Base-by-base conservation (phyloP, 306 rosid genomes). In the Potentilla sterilis region DNA sequence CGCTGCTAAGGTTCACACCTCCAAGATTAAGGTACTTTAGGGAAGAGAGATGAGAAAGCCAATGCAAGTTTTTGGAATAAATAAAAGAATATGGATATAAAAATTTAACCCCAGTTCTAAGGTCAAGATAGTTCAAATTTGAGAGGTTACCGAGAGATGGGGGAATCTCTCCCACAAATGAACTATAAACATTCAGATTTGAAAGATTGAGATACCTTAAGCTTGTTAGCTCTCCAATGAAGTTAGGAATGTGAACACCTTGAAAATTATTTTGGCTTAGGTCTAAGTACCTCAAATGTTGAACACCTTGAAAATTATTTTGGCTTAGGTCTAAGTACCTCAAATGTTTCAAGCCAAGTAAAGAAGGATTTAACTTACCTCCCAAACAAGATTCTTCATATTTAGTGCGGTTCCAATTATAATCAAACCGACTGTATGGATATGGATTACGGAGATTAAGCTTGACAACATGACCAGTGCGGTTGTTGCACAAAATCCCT, bases 31-130 rank as follows among this genome's bases (percentile, higher is more conserved):
- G 79, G 75, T 58, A 37, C 8, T 32, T 80, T 9, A 80, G 37
- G 24, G 83, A 74, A 80, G 70, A 74, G 40, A 80, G 83, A 59
- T 32, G 72, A 16, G 79, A 80, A 10, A 78, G 40, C 76, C 83
- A 74, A 68, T 74, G 13, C 22, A 74, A 51, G 54, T 64, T 69
- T 59, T 43, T 22, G 75, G 75, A 21, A 70, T 37, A n/a, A n/a
- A n/a, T n/a, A n/a, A n/a, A n/a, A n/a, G n/a, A n/a, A n/a, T n/a
- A n/a, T n/a, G n/a, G n/a, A n/a, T n/a, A n/a, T n/a, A n/a, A n/a
- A n/a, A n/a, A n/a, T n/a, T n/a, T n/a, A n/a, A n/a, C n/a, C n/a
- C n/a, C n/a, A n/a, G n/a, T n/a, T n/a, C 40, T 5, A 21, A 80
- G 72, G 37, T 80, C 80, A 49, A 80, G 73, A 62, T 14, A 59